Base-by-base conservation (phyloP, 768 basidiomycete species). In the Suillus decipiens region DNA sequence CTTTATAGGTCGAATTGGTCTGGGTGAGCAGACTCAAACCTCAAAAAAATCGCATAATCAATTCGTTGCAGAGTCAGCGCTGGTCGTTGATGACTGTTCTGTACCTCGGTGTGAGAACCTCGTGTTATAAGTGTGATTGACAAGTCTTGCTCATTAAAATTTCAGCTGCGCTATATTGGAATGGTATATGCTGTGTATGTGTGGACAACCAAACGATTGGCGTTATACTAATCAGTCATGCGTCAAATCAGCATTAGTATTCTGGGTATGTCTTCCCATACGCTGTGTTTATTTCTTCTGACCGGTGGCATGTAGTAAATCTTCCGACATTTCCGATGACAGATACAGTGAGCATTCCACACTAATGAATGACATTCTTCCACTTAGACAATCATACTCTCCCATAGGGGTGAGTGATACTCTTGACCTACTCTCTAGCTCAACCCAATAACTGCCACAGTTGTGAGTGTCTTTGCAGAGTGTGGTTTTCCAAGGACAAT, bases 21-120 rank as follows among this genome's bases (percentile, higher is more conserved):
- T 50, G 48, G 48, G 48, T 50, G 28, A 50, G 28, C 48, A 31
- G 48, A 50, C 1, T 50, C 8, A 1, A 15, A 17, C 48, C 17
- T 50, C 28, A 28, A 28, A 31, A 10, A 4, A 50, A 15, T 4
- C 3, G 5, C 15, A 2, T 28, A 17, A 31, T 50, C 17, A 10
- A 50, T 17, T 17, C 8, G 28, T 28, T 15, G 15, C 28, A 50
- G 48, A 50, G 15, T 2, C 48, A 50, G 17, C 48, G 48, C 15
- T 50, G 48, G 48, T 50, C 48, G 24, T 50, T 50, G 48, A 50
- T 50, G 48, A 50, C 48, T 9, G 28, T 50, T 10, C 15, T 50
- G 48, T 50, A 50, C 3, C 48, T 50, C 48, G 4, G 48, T 28
- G 48, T 50, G 17, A 50, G 48, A 15, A 28, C 3, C 8, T 50